Conservation (phyloP, 163 green algal genomes). For the Trebouxiophyceae sp. region DNA sequence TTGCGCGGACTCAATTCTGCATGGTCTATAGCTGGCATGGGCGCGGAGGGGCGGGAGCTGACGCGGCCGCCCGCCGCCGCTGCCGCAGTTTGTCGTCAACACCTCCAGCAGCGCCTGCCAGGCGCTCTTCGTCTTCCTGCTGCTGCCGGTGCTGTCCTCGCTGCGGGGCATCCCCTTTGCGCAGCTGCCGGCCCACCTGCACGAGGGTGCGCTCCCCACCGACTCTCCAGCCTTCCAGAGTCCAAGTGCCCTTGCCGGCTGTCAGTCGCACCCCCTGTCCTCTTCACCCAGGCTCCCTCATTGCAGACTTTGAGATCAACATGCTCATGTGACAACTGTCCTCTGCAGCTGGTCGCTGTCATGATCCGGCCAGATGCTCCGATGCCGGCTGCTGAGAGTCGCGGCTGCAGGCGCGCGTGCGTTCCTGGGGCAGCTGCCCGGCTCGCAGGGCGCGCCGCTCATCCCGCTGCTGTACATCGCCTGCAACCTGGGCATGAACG, state of each 20-base stretch:
- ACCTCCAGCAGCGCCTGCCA: constrained; percentile 49
- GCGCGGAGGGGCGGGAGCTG: too few relatives aligned
- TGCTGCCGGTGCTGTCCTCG: constrained; percentile 47
- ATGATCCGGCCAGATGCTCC: too few relatives aligned
- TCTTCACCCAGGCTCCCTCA: too few relatives aligned
- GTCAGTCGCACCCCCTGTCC: too few relatives aligned
- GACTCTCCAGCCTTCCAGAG: too few relatives aligned
- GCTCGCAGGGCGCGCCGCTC: not conserved
- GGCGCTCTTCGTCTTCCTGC: constrained; percentile 49
- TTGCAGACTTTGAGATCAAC: too few relatives aligned
- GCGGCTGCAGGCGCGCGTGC: not conserved
- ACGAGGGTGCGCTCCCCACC: constrained; percentile 16
- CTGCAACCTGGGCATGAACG: constrained; percentile 64
- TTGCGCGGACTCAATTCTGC: too few relatives aligned
- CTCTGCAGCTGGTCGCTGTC: too few relatives aligned
- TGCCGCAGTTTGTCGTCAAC: constrained; percentile 67
- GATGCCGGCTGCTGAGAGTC: too few relatives aligned
- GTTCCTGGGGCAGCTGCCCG: not conserved
- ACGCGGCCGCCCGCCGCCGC: constrained; percentile 21
- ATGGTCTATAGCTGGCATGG: too few relatives aligned
- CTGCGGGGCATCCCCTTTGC: constrained; percentile 37
- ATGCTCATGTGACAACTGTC: too few relatives aligned
- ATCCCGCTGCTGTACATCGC: constrained; percentile 26
- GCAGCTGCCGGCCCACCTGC: constrained; percentile 49
- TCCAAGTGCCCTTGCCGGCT: too few relatives aligned